Base-by-base conservation (phyloP, 495 filamentous ascomycete genomes). In the Astrocystis sublimbata region DNA sequence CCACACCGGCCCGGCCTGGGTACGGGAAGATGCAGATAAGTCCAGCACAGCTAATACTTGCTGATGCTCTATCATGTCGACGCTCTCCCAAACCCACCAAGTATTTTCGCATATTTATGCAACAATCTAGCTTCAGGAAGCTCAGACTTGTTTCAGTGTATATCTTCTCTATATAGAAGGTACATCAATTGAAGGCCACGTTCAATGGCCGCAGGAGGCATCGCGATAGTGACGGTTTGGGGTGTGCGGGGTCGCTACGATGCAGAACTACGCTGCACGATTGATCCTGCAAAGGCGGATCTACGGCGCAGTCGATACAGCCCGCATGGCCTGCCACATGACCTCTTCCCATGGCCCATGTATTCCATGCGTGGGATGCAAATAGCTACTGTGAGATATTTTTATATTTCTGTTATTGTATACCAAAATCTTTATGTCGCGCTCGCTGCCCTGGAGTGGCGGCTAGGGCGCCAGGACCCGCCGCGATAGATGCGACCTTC, bases 231-330 rank as follows among this genome's bases (percentile, higher is more conserved):
- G 4, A 4, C 1, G n/a, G 35, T 19, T n/a, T 4, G 35, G 6
- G 19, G 13, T 23, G 6, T 21, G 8, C 52, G 31, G 54, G 36
- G 15, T 57, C 40, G 54, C 54, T 57, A 40, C 54, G 23, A 33
- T 45, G 26, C 38, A 10, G 54, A 57, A 4, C 26, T 36, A 36
- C n/a, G n/a, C 35, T 57, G 40, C 54, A 57, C 33, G 54, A 23
- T 57, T 31, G 54, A 45, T 57, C 54, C 54, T 57, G 40, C 54
- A 57, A 43, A 45, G 38, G 38, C n/a, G 23, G 54, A 57, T 57
- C 54, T 45, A 57, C 54, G 35, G 51, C 33, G 26, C 40, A 35
- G 28, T 17, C 31, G 38, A 17, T 3, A 45, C 40, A 13, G 30
- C 30, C 49, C 31, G 31, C 24, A n/a, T 24, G 21, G 33, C 21